phyloP scores from a whole-genome alignment of 2,329 filamentous ascomycete genomes.

The Epichloe sibirici region DNA sequence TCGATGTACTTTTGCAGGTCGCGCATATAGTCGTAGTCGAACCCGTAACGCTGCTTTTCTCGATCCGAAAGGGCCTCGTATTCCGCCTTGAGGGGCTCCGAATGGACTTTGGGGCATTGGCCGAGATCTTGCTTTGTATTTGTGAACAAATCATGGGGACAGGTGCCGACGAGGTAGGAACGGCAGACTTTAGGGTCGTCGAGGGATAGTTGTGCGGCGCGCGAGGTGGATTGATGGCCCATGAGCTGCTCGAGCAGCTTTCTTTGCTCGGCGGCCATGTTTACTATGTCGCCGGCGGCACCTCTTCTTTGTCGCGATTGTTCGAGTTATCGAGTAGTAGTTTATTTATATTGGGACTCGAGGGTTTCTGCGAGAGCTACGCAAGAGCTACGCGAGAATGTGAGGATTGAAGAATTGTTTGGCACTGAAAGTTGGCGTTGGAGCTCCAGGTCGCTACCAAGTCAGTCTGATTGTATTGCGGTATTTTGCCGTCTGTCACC shows the following conservation, averaged over 20 bases:
- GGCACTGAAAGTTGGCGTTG: neutral
- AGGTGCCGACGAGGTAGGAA: constrained; percentile 85
- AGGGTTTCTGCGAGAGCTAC: neutral
- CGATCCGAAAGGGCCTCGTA: constrained; percentile 63
- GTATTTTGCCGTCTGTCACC: constrained; percentile 9
- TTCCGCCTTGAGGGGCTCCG: constrained; percentile 76
- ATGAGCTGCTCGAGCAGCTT: constrained; percentile 98
- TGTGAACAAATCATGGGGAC: constrained; percentile 97
- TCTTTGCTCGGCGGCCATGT: constrained; percentile 92
- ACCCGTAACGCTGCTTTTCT: constrained; percentile 69
- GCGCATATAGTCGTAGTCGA: constrained; percentile 93
- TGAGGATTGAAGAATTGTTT: neutral
- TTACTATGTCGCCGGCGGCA: neutral
- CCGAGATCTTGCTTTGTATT: constrained; percentile 98
- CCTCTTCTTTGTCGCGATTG: neutral
- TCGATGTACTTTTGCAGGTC: constrained; percentile 96
- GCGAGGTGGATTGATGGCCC: constrained; percentile 61
- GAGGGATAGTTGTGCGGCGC: constrained; percentile 71
- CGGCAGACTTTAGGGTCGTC: constrained; percentile 90
- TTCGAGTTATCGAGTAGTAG: too few relatives aligned
- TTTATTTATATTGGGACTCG: too few relatives aligned
- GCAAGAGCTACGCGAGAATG: neutral
- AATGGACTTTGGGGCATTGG: constrained; percentile 77
- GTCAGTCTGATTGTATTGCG: neutral
- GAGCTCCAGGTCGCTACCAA: neutral